A percentile compares a stretch with the other conserved stretches of the same genome.
phyloP scores from a whole-genome alignment of 305 asterid species.

The Solanum hybrid region DNA sequence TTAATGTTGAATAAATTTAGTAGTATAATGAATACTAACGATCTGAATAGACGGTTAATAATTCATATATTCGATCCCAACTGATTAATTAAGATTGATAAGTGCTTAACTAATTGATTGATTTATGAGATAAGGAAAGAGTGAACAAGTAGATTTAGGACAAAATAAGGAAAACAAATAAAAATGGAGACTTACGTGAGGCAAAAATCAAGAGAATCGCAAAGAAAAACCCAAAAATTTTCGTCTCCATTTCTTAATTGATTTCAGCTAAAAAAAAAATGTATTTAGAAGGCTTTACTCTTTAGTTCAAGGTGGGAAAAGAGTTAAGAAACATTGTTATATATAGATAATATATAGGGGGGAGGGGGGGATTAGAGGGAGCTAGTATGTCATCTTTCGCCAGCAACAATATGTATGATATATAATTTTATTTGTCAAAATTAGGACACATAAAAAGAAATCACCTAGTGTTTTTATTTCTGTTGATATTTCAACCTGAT shows the following conservation, averaged over 20 bases:
- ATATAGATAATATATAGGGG: neutral
- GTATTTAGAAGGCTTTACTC: neutral
- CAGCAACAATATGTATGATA: too few species aligned
- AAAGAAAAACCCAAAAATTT: neutral
- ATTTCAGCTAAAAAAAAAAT: neutral
- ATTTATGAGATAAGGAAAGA: neutral
- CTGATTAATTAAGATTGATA: neutral
- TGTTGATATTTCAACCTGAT: fast-evolving
- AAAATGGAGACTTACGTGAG: conserved; percentile 7
- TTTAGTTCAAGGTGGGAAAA: neutral
- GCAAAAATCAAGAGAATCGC: conserved; percentile 1
- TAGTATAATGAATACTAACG: too few species aligned
- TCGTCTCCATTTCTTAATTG: conserved; percentile 5
- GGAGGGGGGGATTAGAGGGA: too few species aligned
- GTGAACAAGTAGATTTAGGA: neutral
- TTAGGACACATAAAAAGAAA: too few species aligned
- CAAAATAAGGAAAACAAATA: neutral
- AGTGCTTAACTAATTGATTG: neutral
- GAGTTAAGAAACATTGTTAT: neutral
- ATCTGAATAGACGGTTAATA: neutral
- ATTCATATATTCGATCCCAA: neutral
- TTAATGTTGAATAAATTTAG: neutral
- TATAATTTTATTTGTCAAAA: too few species aligned
- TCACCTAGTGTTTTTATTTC: too few species aligned
- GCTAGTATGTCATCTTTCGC: neutral